Conservation (phyloP, 73 alveolate species). For the Effrenium voratum region DNA sequence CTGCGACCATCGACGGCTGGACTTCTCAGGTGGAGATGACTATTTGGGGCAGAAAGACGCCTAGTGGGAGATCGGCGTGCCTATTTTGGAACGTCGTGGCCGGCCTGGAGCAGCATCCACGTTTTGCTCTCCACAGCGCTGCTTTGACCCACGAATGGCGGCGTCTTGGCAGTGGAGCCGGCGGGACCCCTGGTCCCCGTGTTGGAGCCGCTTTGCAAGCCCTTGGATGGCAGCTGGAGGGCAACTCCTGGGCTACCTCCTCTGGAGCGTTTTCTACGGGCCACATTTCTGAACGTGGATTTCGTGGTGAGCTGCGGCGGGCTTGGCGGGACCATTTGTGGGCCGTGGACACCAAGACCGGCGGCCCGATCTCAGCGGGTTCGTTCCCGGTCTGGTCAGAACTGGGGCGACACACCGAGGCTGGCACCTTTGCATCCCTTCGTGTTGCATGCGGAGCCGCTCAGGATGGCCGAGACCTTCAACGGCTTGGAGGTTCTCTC, state of each 20-base stretch:
- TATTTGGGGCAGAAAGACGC: not conserved
- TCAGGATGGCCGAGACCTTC: not conserved
- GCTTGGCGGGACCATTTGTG: not conserved
- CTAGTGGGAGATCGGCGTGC: not conserved
- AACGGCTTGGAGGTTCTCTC: not conserved
- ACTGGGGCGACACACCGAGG: not conserved
- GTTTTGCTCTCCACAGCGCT: not conserved
- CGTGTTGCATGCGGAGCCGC: not conserved
- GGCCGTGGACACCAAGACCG: not conserved
- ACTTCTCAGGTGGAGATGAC: not conserved
- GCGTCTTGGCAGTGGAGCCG: not conserved
- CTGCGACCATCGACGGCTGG: not conserved
- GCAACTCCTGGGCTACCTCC: not conserved
- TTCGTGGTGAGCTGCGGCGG: not conserved
- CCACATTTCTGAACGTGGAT: not conserved
- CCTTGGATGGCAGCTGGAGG: not conserved
- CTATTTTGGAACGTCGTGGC: not conserved
- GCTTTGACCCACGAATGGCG: not conserved
- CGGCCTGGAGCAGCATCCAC: not conserved
- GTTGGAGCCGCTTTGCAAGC: not conserved
- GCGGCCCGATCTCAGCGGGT: not conserved
- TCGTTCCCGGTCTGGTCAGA: not conserved
- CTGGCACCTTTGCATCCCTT: not conserved
- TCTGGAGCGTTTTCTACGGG: not conserved
- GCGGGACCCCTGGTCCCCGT: not conserved